Evolutionary conservation across 768 basidiomycete genomes (phyloP).

Genomic region (Hygrocybe coccinea): DNA sequence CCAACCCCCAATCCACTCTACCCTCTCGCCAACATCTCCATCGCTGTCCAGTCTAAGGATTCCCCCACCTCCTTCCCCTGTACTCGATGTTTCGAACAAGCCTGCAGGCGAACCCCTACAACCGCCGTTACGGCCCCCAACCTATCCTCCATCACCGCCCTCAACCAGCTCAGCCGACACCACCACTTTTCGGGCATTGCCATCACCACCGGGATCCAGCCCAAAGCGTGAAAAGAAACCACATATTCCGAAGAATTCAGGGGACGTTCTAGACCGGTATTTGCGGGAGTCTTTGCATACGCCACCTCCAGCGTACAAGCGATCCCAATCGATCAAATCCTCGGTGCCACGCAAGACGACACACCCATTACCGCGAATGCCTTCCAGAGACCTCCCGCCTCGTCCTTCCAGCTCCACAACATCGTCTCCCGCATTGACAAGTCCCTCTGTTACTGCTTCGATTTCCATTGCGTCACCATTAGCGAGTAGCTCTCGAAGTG

Average conservation of each 20-base stretch:
- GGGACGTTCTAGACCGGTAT: background rate
- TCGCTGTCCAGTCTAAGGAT: background rate
- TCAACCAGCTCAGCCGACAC: background rate
- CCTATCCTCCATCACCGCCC: background rate
- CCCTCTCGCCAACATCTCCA: background rate
- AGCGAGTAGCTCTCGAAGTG: background rate
- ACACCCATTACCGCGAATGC: background rate
- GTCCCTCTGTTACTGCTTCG: background rate
- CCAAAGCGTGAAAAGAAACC: background rate
- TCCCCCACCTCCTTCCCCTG: background rate
- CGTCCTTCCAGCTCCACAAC: background rate
- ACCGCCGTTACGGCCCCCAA: background rate
- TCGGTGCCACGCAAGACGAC: background rate
- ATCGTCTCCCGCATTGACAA: background rate
- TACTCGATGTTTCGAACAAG: background rate
- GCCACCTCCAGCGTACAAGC: background rate
- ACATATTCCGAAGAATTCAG: background rate
- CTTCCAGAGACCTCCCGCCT: background rate
- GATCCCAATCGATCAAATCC: background rate
- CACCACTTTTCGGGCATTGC: background rate
- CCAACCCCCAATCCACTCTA: background rate
- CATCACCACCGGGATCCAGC: background rate
- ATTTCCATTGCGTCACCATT: background rate
- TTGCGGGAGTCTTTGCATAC: background rate
- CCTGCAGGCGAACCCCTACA: background rate